Evolutionary conservation across 2,329 filamentous ascomycete genomes (phyloP).

Genomic region (Paecilomyces niveus): DNA sequence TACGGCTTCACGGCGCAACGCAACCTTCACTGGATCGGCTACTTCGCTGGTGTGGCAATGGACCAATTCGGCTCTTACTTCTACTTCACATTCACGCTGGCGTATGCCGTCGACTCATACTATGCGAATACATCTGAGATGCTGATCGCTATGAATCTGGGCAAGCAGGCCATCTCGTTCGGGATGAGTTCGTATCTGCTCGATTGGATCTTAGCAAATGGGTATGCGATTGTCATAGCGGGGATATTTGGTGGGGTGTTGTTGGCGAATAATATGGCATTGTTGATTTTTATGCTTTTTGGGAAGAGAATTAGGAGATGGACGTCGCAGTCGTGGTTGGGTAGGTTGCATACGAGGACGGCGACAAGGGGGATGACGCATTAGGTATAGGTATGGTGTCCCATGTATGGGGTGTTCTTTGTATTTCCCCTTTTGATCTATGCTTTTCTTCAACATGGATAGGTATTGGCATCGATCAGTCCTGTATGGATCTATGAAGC

Average conservation of each 20-base stretch:
- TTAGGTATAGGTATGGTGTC: slow-evolving; percentile 6
- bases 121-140: slow-evolving; percentile 55
- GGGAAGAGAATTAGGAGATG: slow-evolving; percentile 44
- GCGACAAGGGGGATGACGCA: slow-evolving; percentile 25
- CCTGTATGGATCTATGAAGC: no score
- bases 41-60: slow-evolving; percentile 46
- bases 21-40: slow-evolving; percentile 31
- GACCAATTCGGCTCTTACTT: slow-evolving; percentile 47
- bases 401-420: no score
- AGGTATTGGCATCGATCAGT: neutral
- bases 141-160: slow-evolving; percentile 55
- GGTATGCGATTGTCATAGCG: slow-evolving; percentile 46
- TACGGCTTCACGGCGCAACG: slow-evolving; percentile 25
- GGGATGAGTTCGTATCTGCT: slow-evolving; percentile 46
- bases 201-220: slow-evolving; percentile 44
- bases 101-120: slow-evolving; percentile 56
- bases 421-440: no score
- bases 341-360: slow-evolving; percentile 36
- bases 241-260: slow-evolving; percentile 46
- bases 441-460: neutral
- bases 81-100: slow-evolving; percentile 52
- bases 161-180: slow-evolving; percentile 51
- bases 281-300: slow-evolving; percentile 45
- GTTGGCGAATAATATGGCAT: slow-evolving; percentile 42
- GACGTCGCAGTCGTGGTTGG: slow-evolving; percentile 43